Evolutionary conservation across 179 eudicot species (phyloP).

Genomic region (Actinidia arguta): DNA sequence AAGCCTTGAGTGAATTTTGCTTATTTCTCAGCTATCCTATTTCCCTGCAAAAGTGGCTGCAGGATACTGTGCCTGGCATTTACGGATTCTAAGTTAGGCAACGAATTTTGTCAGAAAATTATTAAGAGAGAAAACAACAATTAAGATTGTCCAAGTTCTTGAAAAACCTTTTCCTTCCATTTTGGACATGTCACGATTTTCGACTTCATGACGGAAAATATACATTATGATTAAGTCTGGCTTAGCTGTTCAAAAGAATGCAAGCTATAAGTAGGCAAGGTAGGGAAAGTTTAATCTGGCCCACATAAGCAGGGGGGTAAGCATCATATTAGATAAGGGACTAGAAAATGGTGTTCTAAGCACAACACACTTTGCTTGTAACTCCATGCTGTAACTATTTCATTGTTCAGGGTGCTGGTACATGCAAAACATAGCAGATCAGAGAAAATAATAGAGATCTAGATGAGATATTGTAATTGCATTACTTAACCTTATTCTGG

Average conservation of each 20-base stretch:
- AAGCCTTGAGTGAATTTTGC: neutral
- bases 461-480: no score
- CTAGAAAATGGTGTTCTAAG: neutral
- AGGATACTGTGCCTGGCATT: neutral
- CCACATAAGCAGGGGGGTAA: neutral
- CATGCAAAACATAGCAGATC: neutral
- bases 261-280: no score
- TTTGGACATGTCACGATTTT: no score
- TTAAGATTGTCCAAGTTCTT: neutral
- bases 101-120: neutral
- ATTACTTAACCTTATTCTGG: no score
- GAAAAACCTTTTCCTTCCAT: no score
- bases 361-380: no score
- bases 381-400: no score
- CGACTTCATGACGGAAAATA: no score
- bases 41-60: slow-evolving; percentile 2
- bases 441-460: neutral
- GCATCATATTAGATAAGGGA: neutral
- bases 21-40: neutral
- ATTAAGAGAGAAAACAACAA: neutral
- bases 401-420: neutral
- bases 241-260: no score
- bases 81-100: neutral
- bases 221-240: no score
- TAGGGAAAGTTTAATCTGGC: no score